Conservation (phyloP, 2,329 filamentous ascomycete species). For the Nigrospora oryzae region DNA sequence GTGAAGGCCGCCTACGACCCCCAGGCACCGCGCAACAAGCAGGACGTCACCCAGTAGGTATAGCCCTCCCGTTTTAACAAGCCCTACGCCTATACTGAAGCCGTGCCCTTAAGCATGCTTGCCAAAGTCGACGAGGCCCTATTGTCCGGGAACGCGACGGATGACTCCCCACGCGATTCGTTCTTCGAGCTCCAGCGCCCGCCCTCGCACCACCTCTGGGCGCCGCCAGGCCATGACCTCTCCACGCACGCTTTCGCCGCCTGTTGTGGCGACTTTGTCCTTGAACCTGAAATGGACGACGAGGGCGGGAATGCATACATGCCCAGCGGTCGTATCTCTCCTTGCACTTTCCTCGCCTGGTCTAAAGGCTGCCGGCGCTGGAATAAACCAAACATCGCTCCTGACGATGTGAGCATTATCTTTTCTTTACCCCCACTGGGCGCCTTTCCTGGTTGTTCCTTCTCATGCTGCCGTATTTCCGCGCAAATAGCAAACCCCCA, state of each 20-base stretch:
- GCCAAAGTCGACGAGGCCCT: conserved; percentile 10
- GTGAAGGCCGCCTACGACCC: neutral
- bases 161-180: conserved; percentile 11
- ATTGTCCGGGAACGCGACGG: conserved; percentile 5
- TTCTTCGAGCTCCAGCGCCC: conserved; percentile 14
- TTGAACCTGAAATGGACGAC: conserved; percentile 3
- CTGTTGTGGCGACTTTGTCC: conserved; percentile 6
- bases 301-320: conserved; percentile 27
- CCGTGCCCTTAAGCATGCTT: conserved; percentile 9
- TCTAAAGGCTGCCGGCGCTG: conserved; percentile 24
- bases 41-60: conserved; percentile 10
- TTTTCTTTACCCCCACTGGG: too few relatives aligned
- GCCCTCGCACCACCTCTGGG: conserved; percentile 8
- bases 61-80: neutral
- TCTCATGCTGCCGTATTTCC: too few relatives aligned
- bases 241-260: conserved; percentile 4
- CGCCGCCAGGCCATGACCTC: conserved; percentile 11
- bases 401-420: conserved; percentile 20
- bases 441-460: too few relatives aligned
- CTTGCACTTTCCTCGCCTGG: conserved; percentile 30
- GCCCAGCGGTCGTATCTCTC: conserved; percentile 26
- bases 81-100: neutral
- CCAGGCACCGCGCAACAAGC: conserved; percentile 2
- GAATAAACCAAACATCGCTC: conserved; percentile 14
- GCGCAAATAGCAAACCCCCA: too few relatives aligned